Base-by-base conservation (phyloP, 2,329 filamentous ascomycete species). In the Fusarium tupiense region DNA sequence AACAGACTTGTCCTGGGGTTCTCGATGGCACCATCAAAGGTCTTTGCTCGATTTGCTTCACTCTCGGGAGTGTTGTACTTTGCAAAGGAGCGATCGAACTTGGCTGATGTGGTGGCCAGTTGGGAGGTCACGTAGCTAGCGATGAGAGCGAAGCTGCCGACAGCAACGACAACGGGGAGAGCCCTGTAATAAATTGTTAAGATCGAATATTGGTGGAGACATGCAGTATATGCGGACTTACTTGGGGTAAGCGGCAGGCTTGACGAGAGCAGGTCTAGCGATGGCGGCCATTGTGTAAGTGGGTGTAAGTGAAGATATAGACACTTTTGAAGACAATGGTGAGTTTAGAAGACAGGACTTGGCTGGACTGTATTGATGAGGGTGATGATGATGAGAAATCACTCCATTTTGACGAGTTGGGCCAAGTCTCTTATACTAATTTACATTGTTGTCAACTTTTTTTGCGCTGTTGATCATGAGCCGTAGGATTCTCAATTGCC, bases 61-160 rank as follows among this genome's bases (percentile, higher is more conserved):
- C 83, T 84, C 67, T 82, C 70, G 11, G 81, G 71, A 13, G 79
- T 83, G 74, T 83, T 80, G 78, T 84, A 84, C 64, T 81, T 79
- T 41, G 80, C 63, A 67, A 84, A 84, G 69, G 79, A 82, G 46
- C 79, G 79, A 69, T 84, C 83, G 76, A 84, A 81, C 10, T 78
- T 80, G 37, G 73, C 71, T 10, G 82, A 83, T 61, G 82, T 80
- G 37, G 63, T 76, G 46, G 69, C 61, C 49, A 84, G 79, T 54
- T 84, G 82, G 20, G 67, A 73, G 59, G 73, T 73, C 59, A 84
- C 78, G 68, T 82, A 84, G 67, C 74, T 65, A n/a, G 65, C 81
- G 33, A 84, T 69, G 22, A 76, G 73, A 24, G 76, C 71, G 62
- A 76, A 72, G 63, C 70, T 74, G 43, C 73, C 70, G 26, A 69